A percentile compares a stretch with the other conserved stretches of the same genome.
phyloP scores from a whole-genome alignment of 441 rosid genomes.

The Cnidoscolus chayamansa region DNA sequence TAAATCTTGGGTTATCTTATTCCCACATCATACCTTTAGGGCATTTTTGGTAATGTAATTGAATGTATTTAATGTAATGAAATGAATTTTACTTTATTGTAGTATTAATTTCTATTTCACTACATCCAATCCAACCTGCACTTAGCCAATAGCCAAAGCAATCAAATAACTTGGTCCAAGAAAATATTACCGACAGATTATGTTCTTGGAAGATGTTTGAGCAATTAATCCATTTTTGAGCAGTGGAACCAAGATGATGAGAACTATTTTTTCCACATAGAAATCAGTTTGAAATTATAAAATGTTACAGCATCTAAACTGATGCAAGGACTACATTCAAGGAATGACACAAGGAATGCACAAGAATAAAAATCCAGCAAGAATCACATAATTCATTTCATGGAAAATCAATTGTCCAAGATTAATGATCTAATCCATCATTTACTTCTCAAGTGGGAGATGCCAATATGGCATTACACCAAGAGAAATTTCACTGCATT shows the following conservation, averaged over 20 bases:
- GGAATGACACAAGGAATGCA: background rate
- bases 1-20: slow-evolving; percentile 3
- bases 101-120: too few relatives aligned
- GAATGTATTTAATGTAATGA: too few relatives aligned
- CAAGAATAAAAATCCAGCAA: background rate
- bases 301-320: background rate
- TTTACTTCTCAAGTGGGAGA: background rate
- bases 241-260: background rate
- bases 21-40: background rate
- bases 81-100: too few relatives aligned
- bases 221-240: background rate
- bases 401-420: background rate
- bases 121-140: too few relatives aligned
- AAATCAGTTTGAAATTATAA: background rate
- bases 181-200: background rate
- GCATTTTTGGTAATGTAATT: too few relatives aligned
- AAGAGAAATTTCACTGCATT: background rate
- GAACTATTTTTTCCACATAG: background rate
- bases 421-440: background rate
- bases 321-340: background rate
- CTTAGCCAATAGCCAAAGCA: background rate
- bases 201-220: background rate
- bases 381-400: background rate
- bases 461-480: background rate
- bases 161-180: background rate